phyloP scores from a whole-genome alignment of 306 rosid genomes.

The Ochetophila trinervis region DNA sequence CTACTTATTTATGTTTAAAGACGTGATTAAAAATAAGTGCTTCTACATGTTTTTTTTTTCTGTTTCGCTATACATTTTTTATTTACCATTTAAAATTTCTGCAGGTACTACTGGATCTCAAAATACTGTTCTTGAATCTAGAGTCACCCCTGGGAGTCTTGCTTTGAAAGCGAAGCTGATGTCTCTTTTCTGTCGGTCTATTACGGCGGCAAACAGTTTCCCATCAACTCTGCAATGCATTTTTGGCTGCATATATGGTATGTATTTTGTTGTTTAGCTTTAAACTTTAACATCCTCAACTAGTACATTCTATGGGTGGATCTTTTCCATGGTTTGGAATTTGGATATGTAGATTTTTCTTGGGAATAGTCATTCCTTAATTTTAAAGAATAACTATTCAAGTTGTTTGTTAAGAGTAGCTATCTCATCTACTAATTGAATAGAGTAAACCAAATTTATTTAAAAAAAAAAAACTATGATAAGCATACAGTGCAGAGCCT shows the following conservation, averaged over 20 bases:
- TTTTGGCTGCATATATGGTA: slow-evolving; percentile 94
- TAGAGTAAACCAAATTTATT: too few relatives aligned
- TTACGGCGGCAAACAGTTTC: slow-evolving; percentile 88
- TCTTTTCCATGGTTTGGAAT: too few relatives aligned
- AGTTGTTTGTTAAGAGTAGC: too few relatives aligned
- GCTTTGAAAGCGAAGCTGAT: slow-evolving; percentile 76
- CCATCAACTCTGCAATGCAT: slow-evolving; percentile 95
- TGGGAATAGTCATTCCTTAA: too few relatives aligned
- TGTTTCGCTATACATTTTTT: slow-evolving; percentile 20
- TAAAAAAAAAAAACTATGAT: too few relatives aligned
- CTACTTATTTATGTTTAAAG: too few relatives aligned
- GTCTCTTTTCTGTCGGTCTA: slow-evolving; percentile 91
- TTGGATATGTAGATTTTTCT: too few relatives aligned
- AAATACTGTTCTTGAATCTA: slow-evolving; percentile 57
- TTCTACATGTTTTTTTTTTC: too few relatives aligned
- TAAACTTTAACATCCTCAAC: neutral
- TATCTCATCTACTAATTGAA: too few relatives aligned
- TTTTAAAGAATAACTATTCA: too few relatives aligned
- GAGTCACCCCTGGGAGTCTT: slow-evolving; percentile 69
- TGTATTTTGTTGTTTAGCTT: slow-evolving; percentile 15
- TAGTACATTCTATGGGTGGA: neutral
- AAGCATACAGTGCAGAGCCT: too few relatives aligned
- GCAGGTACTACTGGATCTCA: slow-evolving; percentile 71
- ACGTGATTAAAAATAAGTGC: too few relatives aligned
- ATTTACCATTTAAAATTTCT: slow-evolving; percentile 13